Base-by-base conservation (phyloP, 2,329 filamentous ascomycete genomes). In the Aschersonia sp. region DNA sequence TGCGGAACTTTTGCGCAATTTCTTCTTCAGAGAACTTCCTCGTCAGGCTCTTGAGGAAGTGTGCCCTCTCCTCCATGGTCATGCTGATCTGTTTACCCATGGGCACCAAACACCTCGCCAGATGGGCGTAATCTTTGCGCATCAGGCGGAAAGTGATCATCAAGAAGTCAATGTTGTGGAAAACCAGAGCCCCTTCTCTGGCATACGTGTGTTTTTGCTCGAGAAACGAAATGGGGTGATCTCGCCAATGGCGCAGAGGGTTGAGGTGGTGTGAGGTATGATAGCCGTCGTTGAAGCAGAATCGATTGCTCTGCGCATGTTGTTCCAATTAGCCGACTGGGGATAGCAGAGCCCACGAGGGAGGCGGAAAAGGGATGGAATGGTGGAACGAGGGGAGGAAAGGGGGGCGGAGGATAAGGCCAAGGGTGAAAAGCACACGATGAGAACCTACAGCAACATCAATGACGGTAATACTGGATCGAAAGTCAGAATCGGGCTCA, bases 231-330 rank as follows among this genome's bases (percentile, higher is more conserved):
- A 79, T 70, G 0, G 85, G 85, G 55, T 89, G 85, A 28, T 89
- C 83, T 49, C 85, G 80, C 85, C 85, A 91, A 66, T 89, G 86
- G 2, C 85, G 78, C 31, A 77, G 73, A 0, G 84, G 85, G 64
- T 89, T 87, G 46, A 89, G 75, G 56, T 89, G 85, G 59, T 89
- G 85, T 20, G 83, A 86, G 5, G 84, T 89, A 64, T 89, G 84
- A 62, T 88, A 89, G 53, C 85, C 85, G 56, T 89, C 85, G 56
- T 89, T 89, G 73, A 82, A 89, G 66, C 83, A 89, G 63, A 82
- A 82, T 38, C 85, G 82, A 62, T 89, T 89, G 64, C 80, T 85
- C 84, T 88, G 55, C 20, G 20, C 20, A 20, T 20, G 20, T 1
- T 20, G 20, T 20, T 20, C 20, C 20, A 20, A 20, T 20, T 20